Conservation (phyloP, 1,139 yeast species). For the Pichia sp. region DNA sequence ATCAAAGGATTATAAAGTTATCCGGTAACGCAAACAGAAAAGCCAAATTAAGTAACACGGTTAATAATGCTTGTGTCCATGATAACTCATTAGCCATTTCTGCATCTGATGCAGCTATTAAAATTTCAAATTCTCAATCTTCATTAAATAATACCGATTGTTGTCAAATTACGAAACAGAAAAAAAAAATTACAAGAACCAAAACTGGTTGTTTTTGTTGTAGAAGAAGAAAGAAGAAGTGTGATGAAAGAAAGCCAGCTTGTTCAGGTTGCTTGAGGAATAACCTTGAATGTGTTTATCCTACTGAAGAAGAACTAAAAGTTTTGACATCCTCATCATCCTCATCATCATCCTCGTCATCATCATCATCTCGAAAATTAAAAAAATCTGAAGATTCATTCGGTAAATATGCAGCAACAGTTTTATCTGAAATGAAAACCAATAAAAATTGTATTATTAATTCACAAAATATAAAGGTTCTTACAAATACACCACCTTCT, state of each 20-base stretch:
- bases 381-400: constrained; percentile 1
- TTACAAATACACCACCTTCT: constrained; percentile 2
- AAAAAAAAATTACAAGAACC: constrained; percentile 31
- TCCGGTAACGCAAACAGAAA: background rate
- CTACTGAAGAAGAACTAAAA: constrained; percentile 24
- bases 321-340: constrained; percentile 3
- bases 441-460: no score
- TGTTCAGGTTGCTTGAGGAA: constrained; percentile 44
- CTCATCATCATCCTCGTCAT: background rate
- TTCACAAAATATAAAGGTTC: no score
- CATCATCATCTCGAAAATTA: constrained; percentile 1
- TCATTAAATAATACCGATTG: background rate
- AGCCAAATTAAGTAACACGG: background rate
- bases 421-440: constrained; percentile 9
- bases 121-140: background rate
- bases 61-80: background rate
- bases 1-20: constrained; percentile 23
- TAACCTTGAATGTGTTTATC: constrained; percentile 42
- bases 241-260: constrained; percentile 44
- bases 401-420: constrained; percentile 9
- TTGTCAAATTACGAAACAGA: constrained; percentile 13
- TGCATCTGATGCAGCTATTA: background rate
- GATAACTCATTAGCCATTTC: background rate
- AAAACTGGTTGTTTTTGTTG: constrained; percentile 37
- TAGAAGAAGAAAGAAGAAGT: constrained; percentile 49